Conservation (phyloP, 495 filamentous ascomycete species). For the Talaromyces proteolyticus region DNA sequence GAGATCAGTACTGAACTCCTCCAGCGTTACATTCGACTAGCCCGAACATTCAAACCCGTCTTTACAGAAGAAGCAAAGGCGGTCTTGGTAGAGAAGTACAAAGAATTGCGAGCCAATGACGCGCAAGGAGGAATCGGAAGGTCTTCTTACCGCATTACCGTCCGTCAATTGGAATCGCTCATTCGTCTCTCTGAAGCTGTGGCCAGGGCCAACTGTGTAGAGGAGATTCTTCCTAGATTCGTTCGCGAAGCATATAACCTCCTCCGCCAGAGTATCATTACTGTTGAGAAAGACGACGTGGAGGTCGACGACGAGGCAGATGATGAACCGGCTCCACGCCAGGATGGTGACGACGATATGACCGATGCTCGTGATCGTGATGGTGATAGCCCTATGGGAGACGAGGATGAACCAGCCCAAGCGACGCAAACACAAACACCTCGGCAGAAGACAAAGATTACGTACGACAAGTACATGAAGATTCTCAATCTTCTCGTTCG, state of each 20-base stretch:
- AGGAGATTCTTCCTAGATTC: constrained; percentile 77
- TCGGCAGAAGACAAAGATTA: constrained; percentile 77
- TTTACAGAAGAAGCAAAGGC: constrained; percentile 84
- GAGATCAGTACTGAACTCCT: constrained; percentile 96
- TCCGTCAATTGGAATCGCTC: constrained; percentile 90
- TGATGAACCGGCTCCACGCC: constrained; percentile 23
- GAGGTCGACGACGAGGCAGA: constrained; percentile 88
- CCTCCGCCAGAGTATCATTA: constrained; percentile 89
- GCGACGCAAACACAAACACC: constrained; percentile 30
- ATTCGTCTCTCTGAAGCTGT: constrained; percentile 94
- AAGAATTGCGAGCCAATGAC: constrained; percentile 90
- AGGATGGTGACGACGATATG: constrained; percentile 27
- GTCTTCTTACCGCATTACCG: constrained; percentile 95
- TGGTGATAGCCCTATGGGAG: constrained; percentile 66
- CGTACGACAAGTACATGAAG: constrained; percentile 88
- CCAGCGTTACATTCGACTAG: constrained; percentile 96
- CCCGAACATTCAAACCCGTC: constrained; percentile 87
- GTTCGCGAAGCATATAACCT: constrained; percentile 89
- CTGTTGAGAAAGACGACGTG: constrained; percentile 95
- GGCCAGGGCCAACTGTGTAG: constrained; percentile 93
- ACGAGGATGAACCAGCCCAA: constrained; percentile 36
- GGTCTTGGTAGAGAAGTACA: constrained; percentile 87
- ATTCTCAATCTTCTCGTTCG: constrained; percentile 82
- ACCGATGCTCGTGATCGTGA: constrained; percentile 48
- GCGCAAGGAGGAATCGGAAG: constrained; percentile 88